A percentile compares a stretch with the other conserved stretches of the same genome.
These are phyloP conservation scores for Phaeotremella fagi DNA, from an alignment of 768 basidiomycete genomes.

Conservation along the genomic window DNA sequence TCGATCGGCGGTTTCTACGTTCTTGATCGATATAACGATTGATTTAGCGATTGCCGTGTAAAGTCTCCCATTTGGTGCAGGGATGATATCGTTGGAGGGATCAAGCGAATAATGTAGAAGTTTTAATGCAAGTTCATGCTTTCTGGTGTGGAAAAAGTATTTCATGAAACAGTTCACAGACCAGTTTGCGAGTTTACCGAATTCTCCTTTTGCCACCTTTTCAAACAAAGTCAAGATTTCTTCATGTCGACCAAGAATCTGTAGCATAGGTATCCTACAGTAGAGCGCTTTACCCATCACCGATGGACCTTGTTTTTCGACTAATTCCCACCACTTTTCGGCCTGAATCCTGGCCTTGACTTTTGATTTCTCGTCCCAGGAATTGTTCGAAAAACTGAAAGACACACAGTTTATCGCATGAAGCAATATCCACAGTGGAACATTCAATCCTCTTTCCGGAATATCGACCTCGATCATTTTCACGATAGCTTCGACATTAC, in stretches of 20 bases:
- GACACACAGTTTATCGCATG: too few relatives aligned
- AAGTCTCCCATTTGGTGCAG: too few relatives aligned
- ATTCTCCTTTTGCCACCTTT: slow-evolving; percentile 8
- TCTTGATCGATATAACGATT: too few relatives aligned
- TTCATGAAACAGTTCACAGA: slow-evolving; percentile 12
- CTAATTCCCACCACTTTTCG: slow-evolving; percentile 11
- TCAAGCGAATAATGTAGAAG: too few relatives aligned
- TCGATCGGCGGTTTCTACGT: too few relatives aligned
- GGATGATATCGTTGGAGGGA: too few relatives aligned
- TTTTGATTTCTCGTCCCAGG: not conserved
- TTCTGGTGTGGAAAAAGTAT: slow-evolving; percentile 5
- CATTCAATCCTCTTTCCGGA: slow-evolving; percentile 4
- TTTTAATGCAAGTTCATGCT: too few relatives aligned
- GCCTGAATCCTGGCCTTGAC: slow-evolving; percentile 5
- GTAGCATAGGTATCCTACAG: slow-evolving; percentile 3
- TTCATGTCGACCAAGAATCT: slow-evolving; percentile 1
- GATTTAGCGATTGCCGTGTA: too few relatives aligned
- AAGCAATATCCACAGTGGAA: slow-evolving; percentile 4
- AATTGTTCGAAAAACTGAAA: not conserved
- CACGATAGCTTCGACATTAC: slow-evolving; percentile 6
- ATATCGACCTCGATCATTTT: slow-evolving; percentile 13
- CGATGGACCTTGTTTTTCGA: slow-evolving; percentile 1
- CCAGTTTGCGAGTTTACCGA: slow-evolving; percentile 1
- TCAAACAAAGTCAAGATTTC: slow-evolving; percentile 8
- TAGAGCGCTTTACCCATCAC: slow-evolving; percentile 3